phyloP scores from a whole-genome alignment of 306 rosid genomes.

The Canavalia gladiata region DNA sequence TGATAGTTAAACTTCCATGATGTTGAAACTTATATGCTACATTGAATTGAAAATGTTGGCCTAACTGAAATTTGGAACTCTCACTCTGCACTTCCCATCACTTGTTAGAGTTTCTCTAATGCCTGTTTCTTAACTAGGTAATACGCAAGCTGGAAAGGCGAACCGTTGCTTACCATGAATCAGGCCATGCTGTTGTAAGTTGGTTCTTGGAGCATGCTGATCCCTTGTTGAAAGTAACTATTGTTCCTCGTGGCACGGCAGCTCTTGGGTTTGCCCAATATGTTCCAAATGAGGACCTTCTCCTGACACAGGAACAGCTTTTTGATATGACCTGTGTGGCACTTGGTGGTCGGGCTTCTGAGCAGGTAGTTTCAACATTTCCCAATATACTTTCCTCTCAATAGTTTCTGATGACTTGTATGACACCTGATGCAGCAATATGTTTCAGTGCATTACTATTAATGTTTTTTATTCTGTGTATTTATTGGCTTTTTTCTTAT shows the following conservation, averaged over 20 bases:
- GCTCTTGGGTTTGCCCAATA: conserved; percentile 98
- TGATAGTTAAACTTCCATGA: neutral
- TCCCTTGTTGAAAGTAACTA: conserved; percentile 90
- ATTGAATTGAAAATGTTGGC: conserved; percentile 14
- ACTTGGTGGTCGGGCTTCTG: conserved; percentile 98
- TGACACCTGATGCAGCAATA: neutral
- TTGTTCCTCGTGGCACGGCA: conserved; percentile 97
- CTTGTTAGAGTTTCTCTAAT: conserved; percentile 32
- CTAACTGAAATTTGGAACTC: conserved; percentile 2
- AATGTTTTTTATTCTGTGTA: neutral
- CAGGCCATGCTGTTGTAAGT: conserved; percentile 96
- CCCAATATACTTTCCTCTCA: neutral
- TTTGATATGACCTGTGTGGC: conserved; percentile 96
- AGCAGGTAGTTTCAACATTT: conserved; percentile 70
- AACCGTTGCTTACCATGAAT: conserved; percentile 95
- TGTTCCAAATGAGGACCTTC: conserved; percentile 93
- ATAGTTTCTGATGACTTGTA: too few relatives aligned
- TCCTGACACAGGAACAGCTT: conserved; percentile 95
- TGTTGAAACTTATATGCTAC: conserved; percentile 14
- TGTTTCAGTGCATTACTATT: conserved; percentile 15
- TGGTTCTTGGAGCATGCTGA: conserved; percentile 96
- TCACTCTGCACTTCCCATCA: neutral
- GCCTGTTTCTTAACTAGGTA: conserved; percentile 64
- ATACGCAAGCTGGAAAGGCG: conserved; percentile 92
- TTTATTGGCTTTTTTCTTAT: neutral